Evolutionary conservation across 805 yeast genomes (phyloP).

Genomic region (Middelhovenomyces tepae): DNA sequence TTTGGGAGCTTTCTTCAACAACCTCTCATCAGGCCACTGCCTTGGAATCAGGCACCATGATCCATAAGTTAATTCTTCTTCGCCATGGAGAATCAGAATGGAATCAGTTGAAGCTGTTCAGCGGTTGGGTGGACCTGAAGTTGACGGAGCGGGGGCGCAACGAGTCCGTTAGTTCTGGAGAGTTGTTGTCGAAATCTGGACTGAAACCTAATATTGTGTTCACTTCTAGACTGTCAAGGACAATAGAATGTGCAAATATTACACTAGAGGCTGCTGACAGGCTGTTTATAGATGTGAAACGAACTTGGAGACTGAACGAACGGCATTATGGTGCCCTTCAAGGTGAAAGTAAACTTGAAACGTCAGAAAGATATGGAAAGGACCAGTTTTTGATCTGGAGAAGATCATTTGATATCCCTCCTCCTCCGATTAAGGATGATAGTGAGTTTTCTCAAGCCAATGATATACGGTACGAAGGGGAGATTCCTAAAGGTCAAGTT

Average conservation of each 20-base stretch:
- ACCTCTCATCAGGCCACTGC: no score
- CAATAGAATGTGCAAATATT: slow-evolving; percentile 94
- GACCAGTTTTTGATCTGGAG: slow-evolving; percentile 96
- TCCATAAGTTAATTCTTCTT: slow-evolving; percentile 68
- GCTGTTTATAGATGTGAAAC: slow-evolving; percentile 80
- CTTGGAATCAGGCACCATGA: slow-evolving; percentile 10
- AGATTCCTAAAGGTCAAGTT: slow-evolving; percentile 74
- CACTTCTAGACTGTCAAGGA: slow-evolving; percentile 89
- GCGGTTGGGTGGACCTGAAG: slow-evolving; percentile 99
- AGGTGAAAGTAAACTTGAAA: slow-evolving; percentile 96
- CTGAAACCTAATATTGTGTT: slow-evolving; percentile 79
- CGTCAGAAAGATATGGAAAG: slow-evolving; percentile 77
- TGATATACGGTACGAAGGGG: slow-evolving; percentile 78
- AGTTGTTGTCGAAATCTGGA: slow-evolving; percentile 78
- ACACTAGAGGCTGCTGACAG: slow-evolving; percentile 86
- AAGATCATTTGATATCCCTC: slow-evolving; percentile 95
- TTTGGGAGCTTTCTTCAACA: no score
- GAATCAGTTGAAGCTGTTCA: slow-evolving; percentile 96
- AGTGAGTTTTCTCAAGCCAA: slow-evolving; percentile 77
- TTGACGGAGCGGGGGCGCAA: slow-evolving; percentile 86
- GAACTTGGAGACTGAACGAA: slow-evolving; percentile 97
- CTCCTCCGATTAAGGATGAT: slow-evolving; percentile 74
- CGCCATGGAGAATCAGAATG: slow-evolving; percentile 99
- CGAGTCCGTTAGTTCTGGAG: no score
- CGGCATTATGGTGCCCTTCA: slow-evolving; percentile 99